phyloP scores from a whole-genome alignment of 1,284 basidiomycete species.

The Ustilago tritici region DNA sequence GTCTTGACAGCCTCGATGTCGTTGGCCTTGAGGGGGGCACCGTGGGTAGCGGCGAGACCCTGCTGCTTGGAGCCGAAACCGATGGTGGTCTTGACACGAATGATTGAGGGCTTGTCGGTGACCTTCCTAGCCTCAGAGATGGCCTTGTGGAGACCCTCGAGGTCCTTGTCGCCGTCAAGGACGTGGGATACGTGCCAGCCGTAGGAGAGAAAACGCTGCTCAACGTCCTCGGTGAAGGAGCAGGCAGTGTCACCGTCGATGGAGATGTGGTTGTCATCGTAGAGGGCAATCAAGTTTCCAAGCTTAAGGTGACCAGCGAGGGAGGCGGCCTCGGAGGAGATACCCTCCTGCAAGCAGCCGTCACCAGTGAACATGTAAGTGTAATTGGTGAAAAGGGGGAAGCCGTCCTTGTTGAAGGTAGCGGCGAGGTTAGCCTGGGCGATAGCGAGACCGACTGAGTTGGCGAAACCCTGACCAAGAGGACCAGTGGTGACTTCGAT shows the following conservation, averaged over 20 bases:
- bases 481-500: constrained; percentile 97
- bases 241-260: constrained; percentile 93
- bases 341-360: constrained; percentile 96
- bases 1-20: constrained; percentile 86
- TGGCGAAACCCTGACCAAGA: constrained; percentile 87
- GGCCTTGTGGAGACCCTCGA: constrained; percentile 82
- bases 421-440: constrained; percentile 90
- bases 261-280: constrained; percentile 81
- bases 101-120: constrained; percentile 86
- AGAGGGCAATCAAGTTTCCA: constrained; percentile 81
- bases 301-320: constrained; percentile 91
- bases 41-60: constrained; percentile 93
- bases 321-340: constrained; percentile 88
- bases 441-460: constrained; percentile 91
- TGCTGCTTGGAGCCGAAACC: constrained; percentile 92
- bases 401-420: constrained; percentile 87
- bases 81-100: constrained; percentile 88
- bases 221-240: constrained; percentile 94
- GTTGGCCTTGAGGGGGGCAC: constrained; percentile 89
- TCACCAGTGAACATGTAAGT: constrained; percentile 92
- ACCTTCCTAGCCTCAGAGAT: constrained; percentile 82
- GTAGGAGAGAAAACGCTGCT: constrained; percentile 86
- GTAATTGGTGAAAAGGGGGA: constrained; percentile 87
- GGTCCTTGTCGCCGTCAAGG: constrained; percentile 85
- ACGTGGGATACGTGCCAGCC: constrained; percentile 93